phyloP scores from a whole-genome alignment of 768 basidiomycete species.

The Symmetrospora coprosmae region DNA sequence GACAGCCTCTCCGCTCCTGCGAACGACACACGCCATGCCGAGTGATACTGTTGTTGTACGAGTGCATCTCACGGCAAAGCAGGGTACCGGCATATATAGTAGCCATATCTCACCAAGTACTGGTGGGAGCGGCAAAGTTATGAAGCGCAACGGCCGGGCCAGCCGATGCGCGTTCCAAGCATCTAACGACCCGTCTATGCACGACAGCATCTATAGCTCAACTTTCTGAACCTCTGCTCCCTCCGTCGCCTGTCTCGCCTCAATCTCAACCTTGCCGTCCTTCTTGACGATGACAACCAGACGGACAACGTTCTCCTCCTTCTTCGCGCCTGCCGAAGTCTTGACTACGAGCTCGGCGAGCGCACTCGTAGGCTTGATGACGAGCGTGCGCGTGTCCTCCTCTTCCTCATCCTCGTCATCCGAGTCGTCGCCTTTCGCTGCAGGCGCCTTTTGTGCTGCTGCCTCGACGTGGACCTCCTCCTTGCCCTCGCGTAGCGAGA shows the following conservation, averaged over 20 bases:
- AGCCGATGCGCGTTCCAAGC: too few species aligned
- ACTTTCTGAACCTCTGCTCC: constrained; percentile 6
- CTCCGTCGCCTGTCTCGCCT: constrained; percentile 25
- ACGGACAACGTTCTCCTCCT: constrained; percentile 1
- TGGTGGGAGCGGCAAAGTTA: too few species aligned
- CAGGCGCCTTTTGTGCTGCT: constrained; percentile 19
- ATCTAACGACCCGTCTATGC: too few species aligned
- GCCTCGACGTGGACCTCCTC: constrained; percentile 27
- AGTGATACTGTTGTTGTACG: too few species aligned
- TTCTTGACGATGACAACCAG: constrained; percentile 29
- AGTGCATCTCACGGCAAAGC: too few species aligned
- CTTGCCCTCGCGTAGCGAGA: constrained; percentile 37
- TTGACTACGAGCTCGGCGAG: constrained; percentile 29
- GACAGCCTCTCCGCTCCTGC: too few species aligned
- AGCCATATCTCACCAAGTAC: too few species aligned
- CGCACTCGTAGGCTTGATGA: constrained; percentile 28
- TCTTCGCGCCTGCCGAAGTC: constrained; percentile 23
- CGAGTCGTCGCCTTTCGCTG: constrained; percentile 28
- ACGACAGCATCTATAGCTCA: neutral
- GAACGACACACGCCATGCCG: too few species aligned
- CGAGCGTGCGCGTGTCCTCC: constrained; percentile 31
- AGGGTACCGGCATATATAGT: too few species aligned
- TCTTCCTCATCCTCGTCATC: constrained; percentile 35
- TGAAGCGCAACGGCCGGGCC: too few species aligned
- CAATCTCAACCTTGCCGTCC: constrained; percentile 28